Base-by-base conservation (phyloP, 1,139 yeast genomes). In the Diutina ranongensis region DNA sequence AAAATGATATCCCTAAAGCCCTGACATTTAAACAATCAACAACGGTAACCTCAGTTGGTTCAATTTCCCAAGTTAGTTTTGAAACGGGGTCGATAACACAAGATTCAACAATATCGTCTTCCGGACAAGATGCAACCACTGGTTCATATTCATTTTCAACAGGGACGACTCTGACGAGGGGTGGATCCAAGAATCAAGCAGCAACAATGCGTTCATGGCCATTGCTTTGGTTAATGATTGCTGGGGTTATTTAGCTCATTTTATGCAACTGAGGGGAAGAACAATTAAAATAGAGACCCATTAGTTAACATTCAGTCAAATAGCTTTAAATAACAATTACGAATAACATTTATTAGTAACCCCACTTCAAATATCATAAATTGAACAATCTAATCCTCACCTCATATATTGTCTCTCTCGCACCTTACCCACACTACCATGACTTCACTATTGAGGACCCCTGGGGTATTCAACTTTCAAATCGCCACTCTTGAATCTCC, bases 401-500 rank as follows among this genome's bases (percentile, higher is more conserved):
- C n/a, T n/a, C 28, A 10, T 25, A 25, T 25, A 25, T 25, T 25
- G 5, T 25, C 28, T 10, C 28, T 25, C 28, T n/a, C n/a, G n/a
- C n/a, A 25, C 28, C 5, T 25, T 25, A 25, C 28, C 28, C 28
- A 5, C 28, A 5, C 28, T n/a, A n/a, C 5, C 28, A 25, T 25
- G 28, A 25, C 28, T 7, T 25, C 34, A 12, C 7, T 31, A 12
- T 15, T 31, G 5, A 31, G 20, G 13, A 20, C 42, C 3, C 42
- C 42, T 9, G 42, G 42, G 20, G 42, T 25, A 25, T 38, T 38
- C 42, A 38, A 25, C 32, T 38, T 38, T 20, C 31, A 25, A 15
- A 20, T 25, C 21, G n/a, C n/a, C 16, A 25, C 42, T n/a, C n/a
- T 38, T 20, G 20, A 38, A 15, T n/a, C 21, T 4, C 42, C 42